phyloP scores from a whole-genome alignment of 2,329 filamentous ascomycete species.

The Chaetomium globosum region DNA sequence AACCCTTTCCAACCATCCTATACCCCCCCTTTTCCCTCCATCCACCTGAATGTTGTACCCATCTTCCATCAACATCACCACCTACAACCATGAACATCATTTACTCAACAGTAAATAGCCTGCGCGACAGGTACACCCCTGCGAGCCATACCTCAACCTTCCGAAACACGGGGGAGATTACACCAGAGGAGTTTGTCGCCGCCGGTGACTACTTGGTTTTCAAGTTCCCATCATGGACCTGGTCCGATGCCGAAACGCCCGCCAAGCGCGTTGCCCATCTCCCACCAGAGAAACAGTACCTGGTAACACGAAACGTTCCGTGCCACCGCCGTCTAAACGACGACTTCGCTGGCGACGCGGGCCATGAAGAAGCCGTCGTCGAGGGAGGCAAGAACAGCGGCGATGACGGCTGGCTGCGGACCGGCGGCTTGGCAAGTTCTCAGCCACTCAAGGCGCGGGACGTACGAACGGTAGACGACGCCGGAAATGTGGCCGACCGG shows the following conservation, averaged over 20 bases:
- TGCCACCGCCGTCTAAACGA: constrained; percentile 90
- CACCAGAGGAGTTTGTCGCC: constrained; percentile 92
- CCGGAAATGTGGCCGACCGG: constrained; percentile 78
- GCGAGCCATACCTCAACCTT: constrained; percentile 91
- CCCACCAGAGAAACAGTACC: constrained; percentile 87
- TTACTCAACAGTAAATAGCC: constrained; percentile 87
- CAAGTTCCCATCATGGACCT: constrained; percentile 98
- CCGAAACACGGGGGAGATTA: constrained; percentile 90
- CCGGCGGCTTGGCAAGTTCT: constrained; percentile 74
- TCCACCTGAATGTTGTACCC: neutral
- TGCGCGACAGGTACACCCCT: constrained; percentile 88
- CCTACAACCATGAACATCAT: constrained; percentile 75
- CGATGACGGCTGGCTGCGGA: constrained; percentile 90
- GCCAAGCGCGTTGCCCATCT: constrained; percentile 78
- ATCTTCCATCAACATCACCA: neutral
- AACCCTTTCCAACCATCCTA: neutral
- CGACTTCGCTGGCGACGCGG: constrained; percentile 86
- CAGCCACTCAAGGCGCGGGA: constrained; percentile 77
- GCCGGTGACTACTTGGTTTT: constrained; percentile 97
- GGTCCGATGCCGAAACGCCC: constrained; percentile 84
- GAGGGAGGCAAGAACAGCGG: constrained; percentile 51
- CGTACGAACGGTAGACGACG: constrained; percentile 85
- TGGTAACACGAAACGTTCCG: constrained; percentile 91
- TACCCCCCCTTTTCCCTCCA: neutral
- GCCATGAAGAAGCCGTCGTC: constrained; percentile 83